These are phyloP conservation scores for Metarhizium humberi DNA, from an alignment of 2,329 filamentous ascomycete species.

Conservation along the genomic window DNA sequence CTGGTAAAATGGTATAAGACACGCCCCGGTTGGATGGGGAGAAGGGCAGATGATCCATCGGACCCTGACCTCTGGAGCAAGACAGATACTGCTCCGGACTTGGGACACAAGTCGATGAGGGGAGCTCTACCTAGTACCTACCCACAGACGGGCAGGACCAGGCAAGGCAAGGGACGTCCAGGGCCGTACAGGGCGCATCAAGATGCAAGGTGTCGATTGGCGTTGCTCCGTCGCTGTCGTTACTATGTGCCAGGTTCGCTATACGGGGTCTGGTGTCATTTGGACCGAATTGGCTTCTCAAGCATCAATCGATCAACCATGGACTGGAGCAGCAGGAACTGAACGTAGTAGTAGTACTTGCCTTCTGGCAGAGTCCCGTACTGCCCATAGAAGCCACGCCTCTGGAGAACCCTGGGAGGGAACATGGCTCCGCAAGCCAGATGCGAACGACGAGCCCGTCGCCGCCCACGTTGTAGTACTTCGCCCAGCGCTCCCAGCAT, in stretches of 20 bases:
- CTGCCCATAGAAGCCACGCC: background rate
- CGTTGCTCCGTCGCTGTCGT: background rate
- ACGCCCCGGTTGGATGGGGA: background rate
- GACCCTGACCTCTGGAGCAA: background rate
- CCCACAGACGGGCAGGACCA: background rate
- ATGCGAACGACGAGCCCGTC: no score
- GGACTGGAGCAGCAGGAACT: background rate
- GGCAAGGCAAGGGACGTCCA: background rate
- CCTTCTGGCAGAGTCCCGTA: background rate
- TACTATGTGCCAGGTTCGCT: no score
- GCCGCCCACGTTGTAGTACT: no score
- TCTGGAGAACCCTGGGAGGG: background rate
- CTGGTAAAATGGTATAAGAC: background rate
- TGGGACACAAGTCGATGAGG: no score
- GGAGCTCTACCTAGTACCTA: background rate
- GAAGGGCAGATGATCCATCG: slow-evolving; percentile 1
- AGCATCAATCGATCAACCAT: background rate
- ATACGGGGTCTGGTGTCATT: background rate
- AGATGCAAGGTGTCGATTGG: background rate
- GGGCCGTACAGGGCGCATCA: background rate
- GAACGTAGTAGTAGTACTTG: background rate
- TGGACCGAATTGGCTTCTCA: background rate
- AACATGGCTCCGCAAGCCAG: no score
- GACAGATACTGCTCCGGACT: background rate
- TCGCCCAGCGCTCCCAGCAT: no score